Percentiles rank a stretch among this genome's conserved stretches.
Conservation (phyloP, 139 green algal genomes). For the Pleodorina starrii region DNA sequence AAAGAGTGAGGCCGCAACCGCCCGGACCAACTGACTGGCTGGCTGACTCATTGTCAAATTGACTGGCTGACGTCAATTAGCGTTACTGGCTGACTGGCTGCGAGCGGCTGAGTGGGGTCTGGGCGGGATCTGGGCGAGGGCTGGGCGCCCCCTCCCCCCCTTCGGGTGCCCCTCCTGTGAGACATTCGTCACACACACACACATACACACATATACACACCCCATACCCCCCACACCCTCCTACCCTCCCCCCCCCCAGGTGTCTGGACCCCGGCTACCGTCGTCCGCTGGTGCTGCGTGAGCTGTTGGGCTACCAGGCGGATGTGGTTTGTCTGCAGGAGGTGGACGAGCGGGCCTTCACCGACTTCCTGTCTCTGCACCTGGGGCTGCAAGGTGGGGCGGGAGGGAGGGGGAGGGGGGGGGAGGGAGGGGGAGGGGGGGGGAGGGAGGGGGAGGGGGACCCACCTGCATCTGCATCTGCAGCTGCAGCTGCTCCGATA, state of each 20-base stretch:
- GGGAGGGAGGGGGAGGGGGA: not conserved
- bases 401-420: not conserved
- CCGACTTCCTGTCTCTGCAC: constrained; percentile 70
- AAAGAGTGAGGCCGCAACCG: constrained; percentile 51
- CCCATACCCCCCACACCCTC: too few species aligned
- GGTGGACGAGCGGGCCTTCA: constrained; percentile 87
- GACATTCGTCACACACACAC: too few species aligned
- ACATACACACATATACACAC: too few species aligned
- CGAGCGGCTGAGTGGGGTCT: too few species aligned
- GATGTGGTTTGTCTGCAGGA: constrained; percentile 86
- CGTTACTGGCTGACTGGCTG: too few species aligned
- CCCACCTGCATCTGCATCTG: too few species aligned
- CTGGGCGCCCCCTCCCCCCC: not conserved
- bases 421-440: not conserved
- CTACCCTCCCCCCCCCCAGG: constrained; percentile 50
- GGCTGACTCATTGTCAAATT: too few species aligned
- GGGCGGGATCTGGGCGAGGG: too few species aligned
- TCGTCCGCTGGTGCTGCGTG: constrained; percentile 81
- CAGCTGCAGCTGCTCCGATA: too few species aligned
- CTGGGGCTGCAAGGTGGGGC: constrained; percentile 52
- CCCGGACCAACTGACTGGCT: too few species aligned
- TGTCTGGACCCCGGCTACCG: constrained; percentile 86
- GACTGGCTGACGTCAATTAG: too few species aligned
- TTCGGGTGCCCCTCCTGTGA: not conserved
- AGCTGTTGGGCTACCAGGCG: constrained; percentile 83